Evolutionary conservation across 768 basidiomycete genomes (phyloP).

Genomic region (Lactarius pseudohatsudake): DNA sequence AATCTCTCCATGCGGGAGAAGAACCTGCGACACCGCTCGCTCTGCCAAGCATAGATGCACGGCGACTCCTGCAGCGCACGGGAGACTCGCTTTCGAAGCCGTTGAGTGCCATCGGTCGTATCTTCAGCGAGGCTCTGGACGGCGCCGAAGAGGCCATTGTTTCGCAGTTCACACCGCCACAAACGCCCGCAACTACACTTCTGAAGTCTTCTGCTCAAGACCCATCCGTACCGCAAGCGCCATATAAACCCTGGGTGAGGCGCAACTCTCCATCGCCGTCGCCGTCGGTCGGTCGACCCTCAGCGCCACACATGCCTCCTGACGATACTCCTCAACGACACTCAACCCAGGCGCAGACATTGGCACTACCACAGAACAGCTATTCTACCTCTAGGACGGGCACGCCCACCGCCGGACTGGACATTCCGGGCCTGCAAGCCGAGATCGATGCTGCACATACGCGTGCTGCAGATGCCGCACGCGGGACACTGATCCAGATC

Average conservation of each 20-base stretch:
- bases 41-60: conserved; percentile 69
- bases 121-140: conserved; percentile 83
- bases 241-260: conserved; percentile 73
- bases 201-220: background rate
- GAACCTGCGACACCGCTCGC: conserved; percentile 84
- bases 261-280: conserved; percentile 46
- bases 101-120: conserved; percentile 82
- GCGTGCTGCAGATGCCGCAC: conserved; percentile 66
- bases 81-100: conserved; percentile 91
- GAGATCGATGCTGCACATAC: conserved; percentile 80
- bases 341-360: conserved; percentile 7
- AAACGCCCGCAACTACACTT: conserved; percentile 13
- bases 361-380: conserved; percentile 9
- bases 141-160: conserved; percentile 50
- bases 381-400: conserved; percentile 22
- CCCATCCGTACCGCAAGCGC: conserved; percentile 48
- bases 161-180: conserved; percentile 34
- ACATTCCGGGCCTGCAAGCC: conserved; percentile 66
- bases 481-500: conserved; percentile 80
- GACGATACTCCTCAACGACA: conserved; percentile 52
- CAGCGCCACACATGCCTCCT: conserved; percentile 33
- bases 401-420: conserved; percentile 37
- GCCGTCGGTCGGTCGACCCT: conserved; percentile 27
- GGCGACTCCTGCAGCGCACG: conserved; percentile 81
- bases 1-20: conserved; percentile 67